These are phyloP conservation scores for Mortierella sp. DNA, from an alignment of 371 early-diverging fungal species.

Conservation along the genomic window DNA sequence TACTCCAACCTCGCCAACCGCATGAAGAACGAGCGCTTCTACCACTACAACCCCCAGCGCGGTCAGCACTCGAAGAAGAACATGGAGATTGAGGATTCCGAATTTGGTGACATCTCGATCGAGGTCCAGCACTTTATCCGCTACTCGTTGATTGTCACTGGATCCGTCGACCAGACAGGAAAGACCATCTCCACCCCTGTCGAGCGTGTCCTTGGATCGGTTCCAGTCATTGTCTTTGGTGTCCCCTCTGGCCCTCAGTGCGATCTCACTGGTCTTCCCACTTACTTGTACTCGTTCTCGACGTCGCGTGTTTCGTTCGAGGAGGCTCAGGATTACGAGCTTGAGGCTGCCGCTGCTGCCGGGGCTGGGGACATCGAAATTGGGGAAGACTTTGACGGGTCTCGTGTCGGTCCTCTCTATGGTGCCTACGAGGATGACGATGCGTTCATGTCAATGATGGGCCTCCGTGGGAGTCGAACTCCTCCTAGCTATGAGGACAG, in stretches of 20 bases:
- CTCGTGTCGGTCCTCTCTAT: slow-evolving; percentile 29
- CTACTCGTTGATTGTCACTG: slow-evolving; percentile 46
- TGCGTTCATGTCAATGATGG: slow-evolving; percentile 54
- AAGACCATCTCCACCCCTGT: slow-evolving; percentile 27
- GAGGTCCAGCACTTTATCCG: slow-evolving; percentile 58
- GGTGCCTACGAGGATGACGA: slow-evolving; percentile 55
- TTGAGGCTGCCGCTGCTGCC: slow-evolving; percentile 33
- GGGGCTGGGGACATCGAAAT: neutral
- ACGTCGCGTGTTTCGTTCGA: slow-evolving; percentile 54
- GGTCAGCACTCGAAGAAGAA: slow-evolving; percentile 36
- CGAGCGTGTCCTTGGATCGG: slow-evolving; percentile 44
- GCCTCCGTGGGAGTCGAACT: slow-evolving; percentile 48
- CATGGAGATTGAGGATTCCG: slow-evolving; percentile 35
- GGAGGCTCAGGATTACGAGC: slow-evolving; percentile 49
- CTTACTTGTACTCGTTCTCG: slow-evolving; percentile 53
- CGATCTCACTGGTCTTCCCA: slow-evolving; percentile 46
- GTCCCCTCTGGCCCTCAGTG: slow-evolving; percentile 44
- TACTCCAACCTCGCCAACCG: slow-evolving; percentile 21
- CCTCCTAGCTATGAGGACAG: slow-evolving; percentile 56
- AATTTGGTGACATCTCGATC: slow-evolving; percentile 47
- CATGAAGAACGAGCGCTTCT: slow-evolving; percentile 20
- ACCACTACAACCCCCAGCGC: slow-evolving; percentile 8
- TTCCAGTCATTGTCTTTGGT: slow-evolving; percentile 41
- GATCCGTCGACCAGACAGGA: slow-evolving; percentile 50
- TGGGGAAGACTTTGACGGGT: slow-evolving; percentile 14